These are phyloP conservation scores for Tulasnella sp. DNA, from an alignment of 768 basidiomycete species.

Conservation along the genomic window DNA sequence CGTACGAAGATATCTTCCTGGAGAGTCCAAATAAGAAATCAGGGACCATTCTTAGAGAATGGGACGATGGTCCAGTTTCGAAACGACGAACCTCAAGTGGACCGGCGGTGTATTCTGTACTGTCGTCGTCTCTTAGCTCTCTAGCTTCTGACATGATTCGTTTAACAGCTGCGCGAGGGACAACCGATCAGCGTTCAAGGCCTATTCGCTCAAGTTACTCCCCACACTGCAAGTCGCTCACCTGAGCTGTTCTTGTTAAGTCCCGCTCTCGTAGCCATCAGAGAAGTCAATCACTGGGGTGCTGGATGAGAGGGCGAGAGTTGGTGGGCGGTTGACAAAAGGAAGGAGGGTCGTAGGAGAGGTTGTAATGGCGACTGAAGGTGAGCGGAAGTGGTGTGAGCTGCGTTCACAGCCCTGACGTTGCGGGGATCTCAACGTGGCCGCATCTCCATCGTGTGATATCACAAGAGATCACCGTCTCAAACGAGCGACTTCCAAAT, in stretches of 20 bases:
- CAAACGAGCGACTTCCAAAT: neutral
- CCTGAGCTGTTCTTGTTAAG: slow-evolving; percentile 89
- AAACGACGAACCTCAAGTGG: slow-evolving; percentile 58
- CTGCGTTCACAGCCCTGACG: slow-evolving; percentile 1
- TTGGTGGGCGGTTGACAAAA: neutral
- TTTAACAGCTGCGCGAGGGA: slow-evolving; percentile 61
- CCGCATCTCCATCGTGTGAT: neutral
- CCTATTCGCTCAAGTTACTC: neutral
- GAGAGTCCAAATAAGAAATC: slow-evolving; percentile 13
- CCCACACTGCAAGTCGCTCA: slow-evolving; percentile 30
- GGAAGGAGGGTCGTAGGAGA: neutral
- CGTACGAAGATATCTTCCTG: slow-evolving; percentile 86
- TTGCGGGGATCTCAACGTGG: slow-evolving; percentile 11
- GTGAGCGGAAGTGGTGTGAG: neutral
- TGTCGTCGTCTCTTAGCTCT: slow-evolving; percentile 78
- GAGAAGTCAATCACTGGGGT: slow-evolving; percentile 1
- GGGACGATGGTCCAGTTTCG: neutral
- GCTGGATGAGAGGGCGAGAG: neutral
- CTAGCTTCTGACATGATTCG: slow-evolving; percentile 94
- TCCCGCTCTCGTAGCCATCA: slow-evolving; percentile 32
- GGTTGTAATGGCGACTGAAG: neutral
- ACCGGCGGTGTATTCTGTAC: slow-evolving; percentile 76
- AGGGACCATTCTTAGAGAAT: neutral
- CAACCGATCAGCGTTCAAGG: neutral
- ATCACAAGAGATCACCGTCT: neutral